Conservation (phyloP, 2,329 filamentous ascomycete species). For the Xylaria digitata region DNA sequence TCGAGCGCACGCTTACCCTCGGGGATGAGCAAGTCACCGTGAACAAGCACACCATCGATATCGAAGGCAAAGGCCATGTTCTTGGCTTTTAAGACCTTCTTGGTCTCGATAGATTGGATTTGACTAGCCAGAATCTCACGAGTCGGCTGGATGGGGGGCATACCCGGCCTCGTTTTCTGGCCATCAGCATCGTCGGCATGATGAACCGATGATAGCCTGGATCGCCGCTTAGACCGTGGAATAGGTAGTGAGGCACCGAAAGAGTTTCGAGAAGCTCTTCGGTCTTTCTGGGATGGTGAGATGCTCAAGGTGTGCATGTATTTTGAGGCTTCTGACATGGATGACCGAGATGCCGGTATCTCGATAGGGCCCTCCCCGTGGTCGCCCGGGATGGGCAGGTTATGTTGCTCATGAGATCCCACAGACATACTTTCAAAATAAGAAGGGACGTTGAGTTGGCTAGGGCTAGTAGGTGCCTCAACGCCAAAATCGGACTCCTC, state of each 20-base stretch:
- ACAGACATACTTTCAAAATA: conserved; percentile 23
- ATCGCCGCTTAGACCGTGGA: conserved; percentile 75
- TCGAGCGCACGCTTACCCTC: conserved; percentile 73
- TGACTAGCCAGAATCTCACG: conserved; percentile 77
- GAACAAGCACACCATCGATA: conserved; percentile 80
- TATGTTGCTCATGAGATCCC: conserved; percentile 35
- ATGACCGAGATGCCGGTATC: conserved; percentile 74
- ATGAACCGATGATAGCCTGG: conserved; percentile 71
- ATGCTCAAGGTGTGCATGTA: conserved; percentile 81
- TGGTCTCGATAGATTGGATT: conserved; percentile 73
- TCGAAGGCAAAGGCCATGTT: conserved; percentile 87
- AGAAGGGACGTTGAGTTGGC: conserved; percentile 32
- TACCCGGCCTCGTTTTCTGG: conserved; percentile 62
- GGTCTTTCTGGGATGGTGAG: conserved; percentile 73
- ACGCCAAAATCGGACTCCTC: conserved; percentile 67
- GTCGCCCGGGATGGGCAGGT: conserved; percentile 58
- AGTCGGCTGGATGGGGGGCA: conserved; percentile 69
- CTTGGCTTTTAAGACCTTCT: conserved; percentile 76
- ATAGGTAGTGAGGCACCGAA: conserved; percentile 80
- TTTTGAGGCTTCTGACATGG: conserved; percentile 73
- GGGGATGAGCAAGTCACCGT: conserved; percentile 76
- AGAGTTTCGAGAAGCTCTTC: conserved; percentile 78
- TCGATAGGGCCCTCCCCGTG: conserved; percentile 68
- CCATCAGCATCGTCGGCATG: conserved; percentile 57
- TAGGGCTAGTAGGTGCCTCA: conserved; percentile 47